Percentiles rank a stretch among this genome's conserved stretches.
Conservation (phyloP, 441 rosid genomes). For the Theobroma grandiflorum region DNA sequence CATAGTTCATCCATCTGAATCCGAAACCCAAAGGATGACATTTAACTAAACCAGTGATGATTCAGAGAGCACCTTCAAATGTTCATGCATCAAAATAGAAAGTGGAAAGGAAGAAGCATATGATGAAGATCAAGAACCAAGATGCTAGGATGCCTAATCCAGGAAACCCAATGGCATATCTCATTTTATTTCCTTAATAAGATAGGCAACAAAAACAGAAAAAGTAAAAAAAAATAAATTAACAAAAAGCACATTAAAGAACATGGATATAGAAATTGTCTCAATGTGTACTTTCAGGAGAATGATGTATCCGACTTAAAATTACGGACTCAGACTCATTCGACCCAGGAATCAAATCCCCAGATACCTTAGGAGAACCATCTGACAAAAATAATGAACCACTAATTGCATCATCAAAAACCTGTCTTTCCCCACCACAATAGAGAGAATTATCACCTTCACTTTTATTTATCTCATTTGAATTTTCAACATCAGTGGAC, state of each 20-base stretch:
- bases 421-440: conserved; percentile 37
- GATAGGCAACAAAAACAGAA: too few relatives aligned
- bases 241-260: conserved; percentile 19
- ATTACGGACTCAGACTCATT: conserved; percentile 76
- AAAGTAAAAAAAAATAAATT: neutral
- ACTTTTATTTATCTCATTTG: conserved; percentile 35
- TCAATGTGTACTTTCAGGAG: conserved; percentile 99
- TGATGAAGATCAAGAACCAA: neutral
- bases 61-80: neutral
- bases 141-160: conserved; percentile 20
- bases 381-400: conserved; percentile 53
- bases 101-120: neutral
- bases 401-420: conserved; percentile 39
- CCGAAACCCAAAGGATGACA: neutral
- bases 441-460: conserved; percentile 26
- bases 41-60: neutral
- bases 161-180: conserved; percentile 13
- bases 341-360: conserved; percentile 60
- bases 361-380: conserved; percentile 56
- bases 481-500: conserved; percentile 35
- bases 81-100: neutral
- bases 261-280: conserved; percentile 65
- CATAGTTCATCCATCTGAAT: neutral
- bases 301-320: conserved; percentile 96
- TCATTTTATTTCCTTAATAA: neutral